A percentile compares a stretch with the other conserved stretches of the same genome.
Conservation (phyloP, 768 basidiomycete genomes). For the Dacryopinax primogenitus region DNA sequence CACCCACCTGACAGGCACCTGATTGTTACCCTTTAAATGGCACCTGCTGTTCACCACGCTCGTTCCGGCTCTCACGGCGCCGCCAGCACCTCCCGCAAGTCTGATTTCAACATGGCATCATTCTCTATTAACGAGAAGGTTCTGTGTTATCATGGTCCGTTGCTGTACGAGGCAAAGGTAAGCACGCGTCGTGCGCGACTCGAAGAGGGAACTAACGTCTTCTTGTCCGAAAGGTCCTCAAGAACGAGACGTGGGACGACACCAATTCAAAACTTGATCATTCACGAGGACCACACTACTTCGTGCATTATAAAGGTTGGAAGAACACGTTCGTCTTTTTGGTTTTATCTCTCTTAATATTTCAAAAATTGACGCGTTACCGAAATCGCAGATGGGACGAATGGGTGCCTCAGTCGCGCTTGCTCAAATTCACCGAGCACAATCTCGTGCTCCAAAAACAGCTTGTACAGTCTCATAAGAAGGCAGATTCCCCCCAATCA, state of each 20-base stretch:
- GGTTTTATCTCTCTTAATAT: not conserved
- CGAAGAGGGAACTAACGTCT: constrained; percentile 10
- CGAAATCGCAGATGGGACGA: constrained; percentile 79
- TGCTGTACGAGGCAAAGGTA: constrained; percentile 87
- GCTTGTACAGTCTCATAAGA: constrained; percentile 36
- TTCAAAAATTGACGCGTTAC: constrained; percentile 19
- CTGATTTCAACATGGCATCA: not conserved
- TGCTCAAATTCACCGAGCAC: constrained; percentile 73
- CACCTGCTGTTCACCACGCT: not conserved
- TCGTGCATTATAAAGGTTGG: constrained; percentile 99
- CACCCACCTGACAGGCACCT: not conserved
- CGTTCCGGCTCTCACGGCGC: not conserved
- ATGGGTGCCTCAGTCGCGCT: constrained; percentile 72
- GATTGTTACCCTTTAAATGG: not conserved
- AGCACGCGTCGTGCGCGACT: constrained; percentile 10
- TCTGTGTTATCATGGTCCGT: constrained; percentile 87
- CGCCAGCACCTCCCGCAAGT: constrained; percentile 7
- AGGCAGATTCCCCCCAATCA: constrained; percentile 25
- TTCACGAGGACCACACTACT: constrained; percentile 59
- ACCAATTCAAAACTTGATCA: constrained; percentile 37
- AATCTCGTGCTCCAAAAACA: constrained; percentile 67
- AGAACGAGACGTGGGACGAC: constrained; percentile 51
- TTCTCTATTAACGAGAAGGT: constrained; percentile 63
- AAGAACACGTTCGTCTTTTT: constrained; percentile 68
- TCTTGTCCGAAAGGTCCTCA: constrained; percentile 40